phyloP scores from a whole-genome alignment of 768 basidiomycete genomes.

The Tricholoma terreum region DNA sequence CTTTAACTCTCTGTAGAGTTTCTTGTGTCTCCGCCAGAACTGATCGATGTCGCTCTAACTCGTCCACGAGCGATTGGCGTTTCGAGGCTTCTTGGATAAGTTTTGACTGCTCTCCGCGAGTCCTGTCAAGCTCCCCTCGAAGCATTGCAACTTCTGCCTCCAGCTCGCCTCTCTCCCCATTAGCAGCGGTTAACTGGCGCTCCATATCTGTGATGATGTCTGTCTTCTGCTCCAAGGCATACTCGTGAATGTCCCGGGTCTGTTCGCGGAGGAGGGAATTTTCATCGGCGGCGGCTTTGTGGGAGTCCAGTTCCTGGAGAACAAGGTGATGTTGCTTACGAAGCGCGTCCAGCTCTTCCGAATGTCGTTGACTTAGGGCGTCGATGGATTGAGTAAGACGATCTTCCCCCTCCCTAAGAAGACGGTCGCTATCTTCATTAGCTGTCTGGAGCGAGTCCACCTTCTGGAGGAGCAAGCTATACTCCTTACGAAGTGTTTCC shows the following conservation, averaged over 20 bases:
- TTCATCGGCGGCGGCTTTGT: conserved; percentile 52
- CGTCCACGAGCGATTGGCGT: conserved; percentile 67
- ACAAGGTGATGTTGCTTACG: conserved; percentile 50
- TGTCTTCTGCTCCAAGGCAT: conserved; percentile 49
- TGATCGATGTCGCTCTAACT: conserved; percentile 76
- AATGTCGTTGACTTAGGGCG: conserved; percentile 47
- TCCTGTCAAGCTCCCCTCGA: conserved; percentile 56
- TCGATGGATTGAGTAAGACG: conserved; percentile 42
- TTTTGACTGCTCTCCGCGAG: conserved; percentile 55
- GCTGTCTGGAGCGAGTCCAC: conserved; percentile 57
- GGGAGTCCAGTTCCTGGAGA: conserved; percentile 56
- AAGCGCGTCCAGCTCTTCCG: conserved; percentile 44
- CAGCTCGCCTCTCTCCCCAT: conserved; percentile 44
- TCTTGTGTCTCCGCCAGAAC: conserved; percentile 76
- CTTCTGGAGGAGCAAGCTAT: conserved; percentile 51
- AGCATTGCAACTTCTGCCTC: conserved; percentile 47
- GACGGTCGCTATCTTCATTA: conserved; percentile 42
- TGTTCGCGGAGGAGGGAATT: conserved; percentile 46
- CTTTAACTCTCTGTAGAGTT: conserved; percentile 72
- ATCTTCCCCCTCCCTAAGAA: conserved; percentile 44
- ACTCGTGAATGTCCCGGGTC: conserved; percentile 40
- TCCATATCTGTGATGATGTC: conserved; percentile 45
- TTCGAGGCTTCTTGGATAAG: conserved; percentile 72
- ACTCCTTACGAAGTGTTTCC: conserved; percentile 44
- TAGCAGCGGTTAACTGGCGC: conserved; percentile 44